Base-by-base conservation (phyloP, 257 asterid genomes). In the Solanum peruvianum region DNA sequence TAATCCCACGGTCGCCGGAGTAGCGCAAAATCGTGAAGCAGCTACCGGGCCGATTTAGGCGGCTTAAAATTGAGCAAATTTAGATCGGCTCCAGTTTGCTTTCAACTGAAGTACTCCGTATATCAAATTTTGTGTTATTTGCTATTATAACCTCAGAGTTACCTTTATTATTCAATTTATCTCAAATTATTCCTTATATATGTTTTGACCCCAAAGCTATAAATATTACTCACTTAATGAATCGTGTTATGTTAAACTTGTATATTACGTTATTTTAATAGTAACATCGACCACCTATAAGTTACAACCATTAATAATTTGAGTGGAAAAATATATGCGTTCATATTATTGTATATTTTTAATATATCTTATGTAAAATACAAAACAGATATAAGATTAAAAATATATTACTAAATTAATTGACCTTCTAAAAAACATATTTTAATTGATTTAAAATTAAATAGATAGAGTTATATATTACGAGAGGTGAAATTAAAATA, bases 41-140 rank as follows among this genome's bases (percentile, higher is more conserved):
- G n/a, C 76, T 15, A 69, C 76, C 76, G 23, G 42, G 13, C 72
- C 72, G 72, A 70, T 45, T 14, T 35, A 35, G 47, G 62, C 62
- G 58, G 60, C 60, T 42, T 77, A 77, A 39, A 39, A 42, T 76
- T 14, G 62, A 44, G 62, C 39, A 42, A 77, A 44, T 77, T 77
- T 77, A 44, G 84, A 78, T 78, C 84, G 84, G 66, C 84, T 9
- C 20, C 66, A 78, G 27, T 78, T 78, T 27, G 66, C 84, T 27
- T 27, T 78, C 66, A 9, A 45, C 66, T 45, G 64, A 45, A 78
- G 84, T 77, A 52, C 62, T 6, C 62, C 62, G 62, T 52, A 23
- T 45, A 45, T 78, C 2, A 37, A 52, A 44, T 27, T 78, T 37
- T 15, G 10, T 3, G 15, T 47, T 47, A 78, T 45, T 45, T 78